Percentiles rank a stretch among this genome's conserved stretches.
Conservation (phyloP, 139 green algal species). For the Chlamydomonas urium region DNA sequence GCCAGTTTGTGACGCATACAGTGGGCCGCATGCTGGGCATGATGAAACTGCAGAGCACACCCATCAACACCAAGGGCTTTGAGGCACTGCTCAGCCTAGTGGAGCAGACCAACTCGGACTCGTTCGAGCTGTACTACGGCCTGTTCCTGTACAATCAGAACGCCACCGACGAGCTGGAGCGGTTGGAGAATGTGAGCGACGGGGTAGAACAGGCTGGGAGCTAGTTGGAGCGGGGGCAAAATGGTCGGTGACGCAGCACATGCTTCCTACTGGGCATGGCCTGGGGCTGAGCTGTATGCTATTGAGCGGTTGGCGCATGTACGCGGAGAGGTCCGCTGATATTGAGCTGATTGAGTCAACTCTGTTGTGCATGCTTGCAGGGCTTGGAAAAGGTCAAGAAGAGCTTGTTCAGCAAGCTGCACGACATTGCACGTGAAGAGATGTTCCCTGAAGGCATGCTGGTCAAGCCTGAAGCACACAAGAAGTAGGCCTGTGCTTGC, state of each 20-base stretch:
- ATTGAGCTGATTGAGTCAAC: not conserved
- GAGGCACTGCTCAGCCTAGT: constrained; percentile 90
- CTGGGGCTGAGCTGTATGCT: not conserved
- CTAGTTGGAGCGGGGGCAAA: too few relatives aligned
- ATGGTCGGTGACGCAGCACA: not conserved
- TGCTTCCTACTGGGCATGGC: not conserved
- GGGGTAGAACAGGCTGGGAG: too few relatives aligned
- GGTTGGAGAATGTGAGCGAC: constrained; percentile 31
- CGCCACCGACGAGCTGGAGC: constrained; percentile 36
- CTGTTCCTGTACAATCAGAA: constrained; percentile 98
- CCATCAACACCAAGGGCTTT: constrained; percentile 89
- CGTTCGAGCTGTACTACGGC: constrained; percentile 99
- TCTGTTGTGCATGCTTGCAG: constrained; percentile 13
- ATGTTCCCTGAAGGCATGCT: constrained; percentile 34
- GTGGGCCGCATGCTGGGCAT: constrained; percentile 55
- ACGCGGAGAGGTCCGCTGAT: not conserved
- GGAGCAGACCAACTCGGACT: constrained; percentile 96
- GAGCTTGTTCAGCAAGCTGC: constrained; percentile 75
- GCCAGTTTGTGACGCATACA: constrained; percentile 99
- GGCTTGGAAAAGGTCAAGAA: constrained; percentile 83
- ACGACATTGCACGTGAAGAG: constrained; percentile 60
- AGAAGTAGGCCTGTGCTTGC: not conserved
- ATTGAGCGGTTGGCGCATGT: not conserved
- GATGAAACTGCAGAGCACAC: constrained; percentile 57
- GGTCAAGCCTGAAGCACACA: not conserved